These are phyloP conservation scores for Cenococcum geophilum DNA, from an alignment of 495 filamentous ascomycete genomes.

Conservation along the genomic window DNA sequence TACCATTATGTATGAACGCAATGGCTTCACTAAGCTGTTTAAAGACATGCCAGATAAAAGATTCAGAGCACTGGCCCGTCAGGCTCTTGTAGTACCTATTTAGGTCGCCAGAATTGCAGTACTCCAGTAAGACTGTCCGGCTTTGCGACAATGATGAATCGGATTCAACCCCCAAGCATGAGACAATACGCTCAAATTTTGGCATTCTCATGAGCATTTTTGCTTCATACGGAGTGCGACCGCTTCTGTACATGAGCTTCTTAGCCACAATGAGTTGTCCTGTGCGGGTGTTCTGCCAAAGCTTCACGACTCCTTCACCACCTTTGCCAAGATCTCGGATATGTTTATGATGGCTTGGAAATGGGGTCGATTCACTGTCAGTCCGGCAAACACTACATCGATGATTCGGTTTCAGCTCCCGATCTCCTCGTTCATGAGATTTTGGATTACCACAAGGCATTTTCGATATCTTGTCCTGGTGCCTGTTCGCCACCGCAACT, in stretches of 20 bases:
- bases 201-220: neutral
- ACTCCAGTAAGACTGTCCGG: neutral
- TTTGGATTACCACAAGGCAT: too few relatives aligned
- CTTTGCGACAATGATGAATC: neutral
- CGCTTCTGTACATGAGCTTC: neutral
- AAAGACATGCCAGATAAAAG: neutral
- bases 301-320: neutral
- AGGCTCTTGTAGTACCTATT: neutral
- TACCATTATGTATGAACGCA: neutral
- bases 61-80: neutral
- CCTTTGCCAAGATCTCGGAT: neutral
- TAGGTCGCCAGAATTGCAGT: neutral
- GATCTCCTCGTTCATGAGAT: neutral
- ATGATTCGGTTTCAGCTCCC: neutral
- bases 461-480: too few relatives aligned
- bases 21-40: neutral
- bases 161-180: neutral
- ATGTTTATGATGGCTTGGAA: neutral
- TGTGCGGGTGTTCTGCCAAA: neutral
- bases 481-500: too few relatives aligned
- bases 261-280: neutral
- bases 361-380: neutral
- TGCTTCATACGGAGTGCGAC: neutral
- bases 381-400: neutral
- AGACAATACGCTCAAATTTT: neutral